Evolutionary conservation across 2,329 filamentous ascomycete species (phyloP).

Genomic region (Cytospora piceae): DNA sequence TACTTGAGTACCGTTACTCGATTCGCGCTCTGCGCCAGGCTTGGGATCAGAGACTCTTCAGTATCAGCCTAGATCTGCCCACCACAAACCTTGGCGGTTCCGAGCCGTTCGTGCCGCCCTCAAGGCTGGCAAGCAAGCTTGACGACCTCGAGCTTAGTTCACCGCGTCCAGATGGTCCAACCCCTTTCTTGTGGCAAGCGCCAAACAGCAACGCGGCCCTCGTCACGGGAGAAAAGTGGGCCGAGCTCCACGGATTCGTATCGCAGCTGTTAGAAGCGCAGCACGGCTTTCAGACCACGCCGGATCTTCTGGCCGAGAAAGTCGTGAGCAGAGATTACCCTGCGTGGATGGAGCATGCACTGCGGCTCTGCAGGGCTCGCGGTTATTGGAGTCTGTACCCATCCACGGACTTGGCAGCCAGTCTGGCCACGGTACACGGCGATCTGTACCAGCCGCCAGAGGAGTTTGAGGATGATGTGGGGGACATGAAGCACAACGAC

Average conservation of each 20-base stretch:
- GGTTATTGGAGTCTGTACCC: constrained; percentile 85
- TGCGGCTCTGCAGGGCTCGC: constrained; percentile 74
- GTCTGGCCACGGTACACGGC: constrained; percentile 74
- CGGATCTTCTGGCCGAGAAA: constrained; percentile 54
- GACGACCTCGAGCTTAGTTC: background rate
- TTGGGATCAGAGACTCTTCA: constrained; percentile 65
- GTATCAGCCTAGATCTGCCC: constrained; percentile 80
- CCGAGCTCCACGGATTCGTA: constrained; percentile 81
- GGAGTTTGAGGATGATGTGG: constrained; percentile 53
- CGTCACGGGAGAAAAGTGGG: constrained; percentile 85
- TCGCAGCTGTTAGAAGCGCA: constrained; percentile 61
- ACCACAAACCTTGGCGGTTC: constrained; percentile 64
- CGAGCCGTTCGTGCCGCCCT: constrained; percentile 53
- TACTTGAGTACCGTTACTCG: constrained; percentile 80
- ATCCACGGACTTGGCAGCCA: constrained; percentile 53
- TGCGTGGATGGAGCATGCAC: constrained; percentile 76
- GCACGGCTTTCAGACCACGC: constrained; percentile 39
- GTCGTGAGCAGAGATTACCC: constrained; percentile 70
- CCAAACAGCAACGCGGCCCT: constrained; percentile 82
- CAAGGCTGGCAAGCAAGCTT: constrained; percentile 28
- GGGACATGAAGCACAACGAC: constrained; percentile 35
- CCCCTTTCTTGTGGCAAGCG: constrained; percentile 81
- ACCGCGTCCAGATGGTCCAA: constrained; percentile 38
- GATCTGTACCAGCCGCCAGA: constrained; percentile 77
- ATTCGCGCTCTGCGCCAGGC: constrained; percentile 45